phyloP scores from a whole-genome alignment of 768 basidiomycete species.

The Russula foetens region DNA sequence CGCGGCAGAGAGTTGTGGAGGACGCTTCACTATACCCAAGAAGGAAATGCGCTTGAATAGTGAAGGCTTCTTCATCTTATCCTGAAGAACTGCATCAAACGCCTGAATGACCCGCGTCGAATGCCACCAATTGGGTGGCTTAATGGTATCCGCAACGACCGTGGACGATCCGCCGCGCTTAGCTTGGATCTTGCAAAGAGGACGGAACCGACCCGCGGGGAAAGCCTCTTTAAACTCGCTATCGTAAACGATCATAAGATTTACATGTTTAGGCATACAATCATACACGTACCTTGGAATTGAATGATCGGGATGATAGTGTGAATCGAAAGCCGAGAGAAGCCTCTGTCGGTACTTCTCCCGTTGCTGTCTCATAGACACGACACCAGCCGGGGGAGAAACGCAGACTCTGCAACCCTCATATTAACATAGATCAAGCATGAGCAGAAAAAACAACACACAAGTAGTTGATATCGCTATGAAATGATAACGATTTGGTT shows the following conservation, averaged over 20 bases:
- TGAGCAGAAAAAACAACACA: constrained; percentile 29
- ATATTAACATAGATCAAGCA: constrained; percentile 9
- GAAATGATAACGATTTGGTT: constrained; percentile 12
- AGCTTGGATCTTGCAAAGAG: constrained; percentile 84
- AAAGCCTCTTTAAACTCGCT: constrained; percentile 95
- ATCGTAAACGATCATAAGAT: constrained; percentile 1
- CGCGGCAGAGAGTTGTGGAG: constrained; percentile 55
- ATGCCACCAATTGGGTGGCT: constrained; percentile 92
- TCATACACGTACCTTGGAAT: constrained; percentile 50
- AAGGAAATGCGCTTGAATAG: constrained; percentile 77
- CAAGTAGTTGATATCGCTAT: constrained; percentile 76
- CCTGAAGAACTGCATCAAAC: constrained; percentile 79
- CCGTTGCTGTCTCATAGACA: constrained; percentile 72
- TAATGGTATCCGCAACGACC: constrained; percentile 83
- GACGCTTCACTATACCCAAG: constrained; percentile 60
- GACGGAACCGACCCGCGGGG: constrained; percentile 85
- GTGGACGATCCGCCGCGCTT: constrained; percentile 73
- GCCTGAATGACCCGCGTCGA: constrained; percentile 85
- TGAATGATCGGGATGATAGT: constrained; percentile 85
- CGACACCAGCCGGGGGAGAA: constrained; percentile 64
- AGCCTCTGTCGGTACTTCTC: constrained; percentile 72
- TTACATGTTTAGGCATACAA: background rate
- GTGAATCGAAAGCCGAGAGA: constrained; percentile 70
- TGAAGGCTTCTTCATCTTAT: constrained; percentile 89
- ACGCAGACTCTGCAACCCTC: constrained; percentile 52